These are phyloP conservation scores for Tricladium varicosporioides DNA, from an alignment of 2,329 filamentous ascomycete species.

Conservation along the genomic window DNA sequence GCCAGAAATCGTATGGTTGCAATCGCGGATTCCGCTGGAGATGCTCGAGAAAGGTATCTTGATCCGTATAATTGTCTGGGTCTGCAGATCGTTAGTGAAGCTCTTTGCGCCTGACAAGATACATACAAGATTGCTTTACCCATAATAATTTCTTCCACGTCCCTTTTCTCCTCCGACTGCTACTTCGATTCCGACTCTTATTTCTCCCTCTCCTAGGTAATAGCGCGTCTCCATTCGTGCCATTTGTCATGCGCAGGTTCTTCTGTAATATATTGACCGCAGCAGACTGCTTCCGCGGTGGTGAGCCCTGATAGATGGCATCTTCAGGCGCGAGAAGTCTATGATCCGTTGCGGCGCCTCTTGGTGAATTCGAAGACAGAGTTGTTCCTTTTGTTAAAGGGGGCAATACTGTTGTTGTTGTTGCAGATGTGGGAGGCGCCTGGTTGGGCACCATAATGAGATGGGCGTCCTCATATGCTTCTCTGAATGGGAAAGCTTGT, in stretches of 20 bases:
- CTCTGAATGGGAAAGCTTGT: not conserved
- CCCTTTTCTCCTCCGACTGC: slow-evolving; percentile 60
- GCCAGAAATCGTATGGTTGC: slow-evolving; percentile 97
- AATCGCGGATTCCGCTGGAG: slow-evolving; percentile 91
- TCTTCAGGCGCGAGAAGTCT: slow-evolving; percentile 79
- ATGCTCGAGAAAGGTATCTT: slow-evolving; percentile 93
- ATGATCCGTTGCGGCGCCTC: slow-evolving; percentile 43
- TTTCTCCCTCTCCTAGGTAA: slow-evolving; percentile 25
- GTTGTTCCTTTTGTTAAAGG: slow-evolving; percentile 28
- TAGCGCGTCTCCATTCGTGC: slow-evolving; percentile 16
- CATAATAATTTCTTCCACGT: slow-evolving; percentile 95
- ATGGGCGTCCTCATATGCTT: slow-evolving; percentile 16
- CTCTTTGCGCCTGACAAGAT: not conserved
- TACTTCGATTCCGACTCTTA: slow-evolving; percentile 44
- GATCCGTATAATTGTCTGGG: slow-evolving; percentile 98
- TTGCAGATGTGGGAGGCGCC: slow-evolving; percentile 23
- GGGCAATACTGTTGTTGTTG: slow-evolving; percentile 19
- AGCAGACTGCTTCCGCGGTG: slow-evolving; percentile 50
- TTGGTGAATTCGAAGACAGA: slow-evolving; percentile 17
- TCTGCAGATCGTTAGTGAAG: slow-evolving; percentile 50
- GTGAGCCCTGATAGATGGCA: slow-evolving; percentile 66
- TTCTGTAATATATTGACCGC: slow-evolving; percentile 41
- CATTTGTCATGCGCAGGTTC: slow-evolving; percentile 36
- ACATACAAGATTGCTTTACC: slow-evolving; percentile 90
- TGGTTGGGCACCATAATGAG: slow-evolving; percentile 32